Evolutionary conservation across 495 filamentous ascomycete genomes (phyloP).

Genomic region (Parachaetomium inaequale): DNA sequence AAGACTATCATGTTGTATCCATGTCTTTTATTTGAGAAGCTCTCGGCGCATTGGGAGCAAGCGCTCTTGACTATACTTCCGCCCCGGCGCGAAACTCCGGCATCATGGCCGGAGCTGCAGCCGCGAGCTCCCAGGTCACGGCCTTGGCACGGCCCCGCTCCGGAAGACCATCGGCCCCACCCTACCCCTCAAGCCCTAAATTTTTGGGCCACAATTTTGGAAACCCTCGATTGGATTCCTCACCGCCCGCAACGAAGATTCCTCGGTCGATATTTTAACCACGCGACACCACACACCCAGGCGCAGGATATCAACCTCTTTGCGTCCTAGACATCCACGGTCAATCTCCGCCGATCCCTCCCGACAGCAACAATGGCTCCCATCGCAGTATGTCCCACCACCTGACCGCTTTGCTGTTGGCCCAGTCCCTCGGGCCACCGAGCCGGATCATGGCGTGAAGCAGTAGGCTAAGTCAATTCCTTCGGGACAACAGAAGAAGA

Average conservation of each 20-base stretch:
- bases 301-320: constrained; percentile 62
- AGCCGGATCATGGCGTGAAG: constrained; percentile 58
- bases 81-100: too few species aligned
- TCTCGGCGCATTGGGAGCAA: too few species aligned
- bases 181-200: constrained; percentile 24
- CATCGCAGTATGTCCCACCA: constrained; percentile 66
- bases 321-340: constrained; percentile 47
- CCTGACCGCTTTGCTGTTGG: constrained; percentile 85
- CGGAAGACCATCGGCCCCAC: not conserved
- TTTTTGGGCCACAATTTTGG: constrained; percentile 25
- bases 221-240: not conserved
- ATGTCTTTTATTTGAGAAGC: too few species aligned
- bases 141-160: constrained; percentile 8
- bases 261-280: constrained; percentile 15
- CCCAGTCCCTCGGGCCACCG: constrained; percentile 40
- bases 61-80: too few species aligned
- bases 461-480: constrained; percentile 88
- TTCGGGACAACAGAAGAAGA: constrained; percentile 58
- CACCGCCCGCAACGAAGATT: constrained; percentile 15
- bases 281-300: constrained; percentile 27
- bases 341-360: constrained; percentile 17
- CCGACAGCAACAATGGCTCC: constrained; percentile 53
- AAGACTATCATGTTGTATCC: too few species aligned
- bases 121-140: too few species aligned
- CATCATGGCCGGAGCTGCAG: too few species aligned